Conservation (phyloP, 257 asterid species). For the Plantago ovata region DNA sequence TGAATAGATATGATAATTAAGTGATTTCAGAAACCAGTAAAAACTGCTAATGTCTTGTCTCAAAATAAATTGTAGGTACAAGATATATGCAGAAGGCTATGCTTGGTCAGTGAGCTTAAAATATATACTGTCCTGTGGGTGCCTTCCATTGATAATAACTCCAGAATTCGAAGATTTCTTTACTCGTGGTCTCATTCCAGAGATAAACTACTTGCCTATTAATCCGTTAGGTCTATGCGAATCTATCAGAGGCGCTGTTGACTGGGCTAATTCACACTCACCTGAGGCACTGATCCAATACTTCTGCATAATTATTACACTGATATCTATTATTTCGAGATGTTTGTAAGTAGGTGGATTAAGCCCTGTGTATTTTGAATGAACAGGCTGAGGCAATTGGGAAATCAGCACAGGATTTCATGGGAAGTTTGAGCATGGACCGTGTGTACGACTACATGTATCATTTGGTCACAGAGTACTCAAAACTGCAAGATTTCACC, state of each 20-base stretch:
- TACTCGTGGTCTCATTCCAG: constrained; percentile 53
- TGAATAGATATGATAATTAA: constrained; percentile 17
- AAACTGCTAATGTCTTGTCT: not conserved
- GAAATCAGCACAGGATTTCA: constrained; percentile 51
- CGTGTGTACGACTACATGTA: constrained; percentile 69
- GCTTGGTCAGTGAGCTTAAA: constrained; percentile 90
- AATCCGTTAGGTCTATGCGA: constrained; percentile 40
- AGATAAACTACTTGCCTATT: constrained; percentile 37
- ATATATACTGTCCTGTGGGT: constrained; percentile 66
- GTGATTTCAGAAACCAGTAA: not conserved
- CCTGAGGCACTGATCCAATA: constrained; percentile 27
- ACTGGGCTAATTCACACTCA: constrained; percentile 60
- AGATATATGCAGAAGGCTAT: constrained; percentile 81
- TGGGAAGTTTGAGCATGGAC: constrained; percentile 54
- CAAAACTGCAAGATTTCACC: constrained; percentile 48
- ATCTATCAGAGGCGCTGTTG: constrained; percentile 47
- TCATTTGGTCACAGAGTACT: constrained; percentile 48
- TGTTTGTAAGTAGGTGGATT: not conserved
- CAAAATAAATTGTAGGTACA: constrained; percentile 38
- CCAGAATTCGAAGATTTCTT: constrained; percentile 60
- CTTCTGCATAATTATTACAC: not conserved
- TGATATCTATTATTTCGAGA: not conserved
- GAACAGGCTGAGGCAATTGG: constrained; percentile 61
- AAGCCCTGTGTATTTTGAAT: not conserved
- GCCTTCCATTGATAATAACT: constrained; percentile 49